Base-by-base conservation (phyloP, 352 stramenopile species). In the Phytophthora chlamydospora region DNA sequence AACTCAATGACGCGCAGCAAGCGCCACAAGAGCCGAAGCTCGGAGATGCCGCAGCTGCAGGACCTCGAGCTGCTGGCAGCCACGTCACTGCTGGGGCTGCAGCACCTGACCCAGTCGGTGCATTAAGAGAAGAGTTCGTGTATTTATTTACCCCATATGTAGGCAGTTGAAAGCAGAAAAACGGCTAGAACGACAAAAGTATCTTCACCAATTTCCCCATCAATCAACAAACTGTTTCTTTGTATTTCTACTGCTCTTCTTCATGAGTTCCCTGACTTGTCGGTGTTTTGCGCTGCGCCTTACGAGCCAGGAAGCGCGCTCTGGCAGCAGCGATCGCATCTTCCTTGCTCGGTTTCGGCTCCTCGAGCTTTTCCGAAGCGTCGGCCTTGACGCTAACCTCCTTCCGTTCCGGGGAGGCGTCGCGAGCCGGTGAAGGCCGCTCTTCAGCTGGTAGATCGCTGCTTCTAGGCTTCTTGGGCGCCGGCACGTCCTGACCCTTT, bases 291-390 rank as follows among this genome's bases (percentile, higher is more conserved):
- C 73, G 75, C 56, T 83, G 68, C 3, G 85, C 76, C 58, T 97
- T 97, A 21, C 90, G 82, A 10, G 88, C 89, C 61, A 97, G 64
- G 67, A 95, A 97, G 0, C 89, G 84, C 16, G 85, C 88, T 45
- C 76, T 83, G 3, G 90, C 89, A 11, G 87, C 83, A 3, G 73
- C 75, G 48, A 97, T 93, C 2, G 74, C 62, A 34, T 96, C 88
- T 47, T 96, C 79, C 44, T 89, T 90, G 49, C 66, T 87, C 14
- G 39, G 48, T 58, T 80, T 73, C 35, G 47, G 38, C 35, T 68
- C 57, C 41, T 68, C 63, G 38, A 40, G 57, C 51, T 46, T 47
- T 19, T 56, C 29, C 46, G 54, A 55, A 62, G 31, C 50, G 12
- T 59, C 46, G 8, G 17, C 48, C 29, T 67, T 32, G 11, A 19